These are phyloP conservation scores for Mariannaea sp. DNA, from an alignment of 2,329 filamentous ascomycete genomes.

Conservation along the genomic window DNA sequence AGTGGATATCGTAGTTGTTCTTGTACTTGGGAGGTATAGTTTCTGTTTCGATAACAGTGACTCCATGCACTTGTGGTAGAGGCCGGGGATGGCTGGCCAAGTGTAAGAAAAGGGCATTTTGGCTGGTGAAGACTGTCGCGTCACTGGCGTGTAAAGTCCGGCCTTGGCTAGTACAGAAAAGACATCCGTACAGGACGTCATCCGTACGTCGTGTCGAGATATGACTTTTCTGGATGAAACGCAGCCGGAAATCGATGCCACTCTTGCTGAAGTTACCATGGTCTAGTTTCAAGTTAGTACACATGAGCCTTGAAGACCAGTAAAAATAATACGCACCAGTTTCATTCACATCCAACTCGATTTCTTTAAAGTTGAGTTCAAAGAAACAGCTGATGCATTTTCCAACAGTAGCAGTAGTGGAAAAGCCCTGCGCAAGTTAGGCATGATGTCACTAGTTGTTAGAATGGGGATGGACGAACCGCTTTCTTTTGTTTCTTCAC, in stretches of 20 bases:
- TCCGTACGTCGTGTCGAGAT: slow-evolving; percentile 54
- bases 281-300: slow-evolving; percentile 40
- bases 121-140: slow-evolving; percentile 60
- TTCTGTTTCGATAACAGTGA: slow-evolving; percentile 53
- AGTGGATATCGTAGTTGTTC: slow-evolving; percentile 60
- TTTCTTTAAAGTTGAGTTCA: slow-evolving; percentile 57
- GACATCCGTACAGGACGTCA: slow-evolving; percentile 58
- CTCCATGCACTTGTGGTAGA: slow-evolving; percentile 53
- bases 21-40: slow-evolving; percentile 46
- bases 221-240: slow-evolving; percentile 62
- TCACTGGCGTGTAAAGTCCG: slow-evolving; percentile 59
- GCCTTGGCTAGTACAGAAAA: slow-evolving; percentile 58
- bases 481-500: slow-evolving; percentile 57
- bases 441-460: not conserved
- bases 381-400: slow-evolving; percentile 59
- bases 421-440: slow-evolving; percentile 45
- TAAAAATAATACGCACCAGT: slow-evolving; percentile 45
- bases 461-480: slow-evolving; percentile 39
- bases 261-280: slow-evolving; percentile 53
- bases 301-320: not conserved
- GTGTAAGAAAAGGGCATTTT: slow-evolving; percentile 58
- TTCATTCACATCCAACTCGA: slow-evolving; percentile 58
- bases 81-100: slow-evolving; percentile 59
- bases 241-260: slow-evolving; percentile 55
- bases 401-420: slow-evolving; percentile 49